Base-by-base conservation (phyloP, 139 green algal species). In the Nannochloris sp. region DNA sequence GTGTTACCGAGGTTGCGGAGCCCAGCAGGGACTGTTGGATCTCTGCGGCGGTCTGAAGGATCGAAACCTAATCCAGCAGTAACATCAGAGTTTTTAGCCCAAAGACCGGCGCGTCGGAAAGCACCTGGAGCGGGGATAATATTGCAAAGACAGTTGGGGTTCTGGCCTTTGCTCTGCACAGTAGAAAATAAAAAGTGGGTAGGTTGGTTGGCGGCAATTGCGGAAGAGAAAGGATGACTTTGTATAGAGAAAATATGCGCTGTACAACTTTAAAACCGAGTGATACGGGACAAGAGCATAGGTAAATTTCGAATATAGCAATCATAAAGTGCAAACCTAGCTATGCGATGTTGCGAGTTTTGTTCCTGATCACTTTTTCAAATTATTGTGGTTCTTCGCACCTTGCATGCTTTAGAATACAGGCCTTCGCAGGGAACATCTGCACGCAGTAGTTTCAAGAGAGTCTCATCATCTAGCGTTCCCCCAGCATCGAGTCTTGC, bases 1-100 rank as follows among this genome's bases (percentile, higher is more conserved):
- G 88, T 95, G 74, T 90, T 89, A 44, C 88, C 89, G 10, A 95
- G 75, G 73, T 96, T 96, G 54, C 67, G 70, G 39, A 96, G 68
- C 0, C 89, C 89, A 13, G 71, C 73, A 0, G 87, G 88, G 14
- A 32, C 9, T 39, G 46, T n/a, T 7, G 35, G 15, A 4, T 70
- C 55, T 67, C 33, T 24, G 12, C 65, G 74, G 29, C 58, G 56
- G 2, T 65, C 60, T 15, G 35, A 29, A 4, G 77, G 79, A 46
- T 88, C 70, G 1, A 46, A 19, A 13, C 82, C 84, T n/a, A 91
- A 46, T 3, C 64, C 39, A 0, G 9, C 45, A 14, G 84, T 54
- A 3, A 54, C 47, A 6, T 74, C 61, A 6, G 75, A 48, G 34
- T 87, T 69, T 59, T 89, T 92, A 39, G 85, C 71, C 87, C 88